Conservation (phyloP, 73 alveolate genomes). For the Paramecium bursaria region DNA sequence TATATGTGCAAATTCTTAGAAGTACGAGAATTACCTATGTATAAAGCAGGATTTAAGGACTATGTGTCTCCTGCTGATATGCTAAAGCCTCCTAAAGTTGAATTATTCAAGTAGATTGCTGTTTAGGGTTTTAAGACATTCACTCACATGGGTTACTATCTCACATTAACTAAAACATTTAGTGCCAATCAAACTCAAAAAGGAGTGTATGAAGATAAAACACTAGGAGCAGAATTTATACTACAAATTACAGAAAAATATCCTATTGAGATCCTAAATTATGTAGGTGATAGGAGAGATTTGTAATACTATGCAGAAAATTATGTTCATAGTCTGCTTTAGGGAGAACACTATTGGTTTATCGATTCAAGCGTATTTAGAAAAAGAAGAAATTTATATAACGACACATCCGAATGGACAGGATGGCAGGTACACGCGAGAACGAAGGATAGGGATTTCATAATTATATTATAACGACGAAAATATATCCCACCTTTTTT, state of each 20-base stretch:
- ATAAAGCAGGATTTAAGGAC: constrained; percentile 43
- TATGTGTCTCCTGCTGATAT: neutral
- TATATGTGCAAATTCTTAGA: constrained; percentile 41
- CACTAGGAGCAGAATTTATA: constrained; percentile 7
- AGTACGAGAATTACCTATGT: constrained; percentile 40
- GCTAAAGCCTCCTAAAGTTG: constrained; percentile 25
- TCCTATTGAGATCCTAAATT: neutral
- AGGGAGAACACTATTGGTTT: constrained; percentile 38
- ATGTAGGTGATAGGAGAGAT: neutral
- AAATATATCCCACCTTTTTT: constrained; percentile 51
- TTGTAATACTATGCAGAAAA: constrained; percentile 45
- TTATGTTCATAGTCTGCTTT: neutral
- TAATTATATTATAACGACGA: constrained; percentile 11
- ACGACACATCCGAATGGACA: constrained; percentile 43
- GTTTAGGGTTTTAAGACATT: neutral
- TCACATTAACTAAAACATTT: neutral
- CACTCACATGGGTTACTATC: neutral
- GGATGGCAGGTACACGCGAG: constrained; percentile 38
- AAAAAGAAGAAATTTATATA: constrained; percentile 39
- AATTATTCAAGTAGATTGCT: constrained; percentile 8
- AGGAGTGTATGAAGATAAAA: neutral
- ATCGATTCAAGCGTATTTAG: constrained; percentile 6
- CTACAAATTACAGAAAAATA: neutral
- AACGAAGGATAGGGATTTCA: constrained; percentile 4
- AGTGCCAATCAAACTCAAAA: constrained; percentile 2